A percentile compares a stretch with the other conserved stretches of the same genome.
These are phyloP conservation scores for Fusarium burgessii DNA, from an alignment of 2,329 filamentous ascomycete species.

Conservation along the genomic window DNA sequence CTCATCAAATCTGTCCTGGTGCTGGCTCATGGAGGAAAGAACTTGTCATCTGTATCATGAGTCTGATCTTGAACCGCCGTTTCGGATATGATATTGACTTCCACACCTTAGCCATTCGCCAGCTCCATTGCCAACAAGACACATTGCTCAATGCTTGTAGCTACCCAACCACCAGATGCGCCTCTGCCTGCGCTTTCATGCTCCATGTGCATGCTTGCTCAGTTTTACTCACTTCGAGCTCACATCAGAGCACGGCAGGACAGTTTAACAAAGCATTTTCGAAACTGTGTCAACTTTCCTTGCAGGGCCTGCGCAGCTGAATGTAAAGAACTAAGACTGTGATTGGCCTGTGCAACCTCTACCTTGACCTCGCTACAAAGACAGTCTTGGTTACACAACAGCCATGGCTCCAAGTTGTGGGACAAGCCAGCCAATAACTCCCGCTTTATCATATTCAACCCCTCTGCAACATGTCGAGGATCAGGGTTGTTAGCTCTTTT, in stretches of 20 bases:
- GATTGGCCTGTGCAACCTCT: constrained; percentile 30
- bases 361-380: constrained; percentile 23
- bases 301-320: constrained; percentile 34
- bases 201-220: constrained; percentile 12
- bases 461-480: constrained; percentile 26
- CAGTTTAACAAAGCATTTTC: constrained; percentile 29
- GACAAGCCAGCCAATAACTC: constrained; percentile 30
- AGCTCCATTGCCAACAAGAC: not conserved
- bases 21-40: not conserved
- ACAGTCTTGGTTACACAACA: constrained; percentile 38
- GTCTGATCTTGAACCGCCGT: not conserved
- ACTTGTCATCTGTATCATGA: not conserved
- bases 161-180: constrained; percentile 2
- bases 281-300: constrained; percentile 38
- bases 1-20: constrained; percentile 3
- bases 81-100: not conserved
- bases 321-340: constrained; percentile 4
- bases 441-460: constrained; percentile 7
- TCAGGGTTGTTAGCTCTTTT: constrained; percentile 28
- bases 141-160: not conserved
- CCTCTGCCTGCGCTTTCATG: constrained; percentile 1
- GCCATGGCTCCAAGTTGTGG: constrained; percentile 24
- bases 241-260: constrained; percentile 6
- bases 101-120: not conserved
- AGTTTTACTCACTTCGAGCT: constrained; percentile 32